These are phyloP conservation scores for Tripterygium wilfordii DNA, from an alignment of 177 flowering plant genomes.

Conservation along the genomic window DNA sequence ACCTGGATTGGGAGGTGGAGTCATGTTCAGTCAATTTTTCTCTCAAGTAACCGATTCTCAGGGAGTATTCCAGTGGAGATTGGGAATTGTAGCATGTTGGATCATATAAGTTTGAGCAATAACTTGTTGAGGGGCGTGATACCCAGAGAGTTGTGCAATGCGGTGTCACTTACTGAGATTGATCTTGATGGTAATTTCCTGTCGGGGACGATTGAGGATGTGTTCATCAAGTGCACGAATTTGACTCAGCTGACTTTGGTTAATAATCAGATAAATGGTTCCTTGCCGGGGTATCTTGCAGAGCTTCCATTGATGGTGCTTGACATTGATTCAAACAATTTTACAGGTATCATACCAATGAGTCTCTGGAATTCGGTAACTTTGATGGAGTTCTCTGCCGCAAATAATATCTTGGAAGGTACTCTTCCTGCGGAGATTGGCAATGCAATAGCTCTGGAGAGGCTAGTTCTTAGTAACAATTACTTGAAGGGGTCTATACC, in stretches of 20 bases:
- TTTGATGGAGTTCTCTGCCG: conserved; percentile 69
- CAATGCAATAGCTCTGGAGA: conserved; percentile 35
- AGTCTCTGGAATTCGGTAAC: conserved; percentile 39
- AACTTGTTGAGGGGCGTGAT: conserved; percentile 52
- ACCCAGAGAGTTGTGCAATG: conserved; percentile 60
- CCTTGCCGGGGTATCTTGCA: conserved; percentile 56
- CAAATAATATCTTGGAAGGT: conserved; percentile 53
- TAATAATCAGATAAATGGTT: conserved; percentile 51
- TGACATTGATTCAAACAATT: conserved; percentile 64
- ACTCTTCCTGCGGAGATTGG: conserved; percentile 49
- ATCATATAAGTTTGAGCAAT: conserved; percentile 44
- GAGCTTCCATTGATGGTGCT: conserved; percentile 61
- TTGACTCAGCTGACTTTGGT: conserved; percentile 50
- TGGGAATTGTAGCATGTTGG: conserved; percentile 55
- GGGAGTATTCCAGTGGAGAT: conserved; percentile 63
- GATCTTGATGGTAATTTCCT: conserved; percentile 57
- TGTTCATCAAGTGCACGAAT: conserved; percentile 49
- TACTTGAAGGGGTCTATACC: conserved; percentile 52
- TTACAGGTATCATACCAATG: conserved; percentile 56
- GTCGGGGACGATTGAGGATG: conserved; percentile 41
- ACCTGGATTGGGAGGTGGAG: conserved; percentile 66
- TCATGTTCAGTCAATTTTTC: conserved; percentile 40
- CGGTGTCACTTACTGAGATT: conserved; percentile 42
- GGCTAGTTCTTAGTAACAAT: conserved; percentile 54
- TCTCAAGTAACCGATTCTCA: conserved; percentile 48